These are phyloP conservation scores for Lachnellula cervina DNA, from an alignment of 2,329 filamentous ascomycete genomes.

Conservation along the genomic window DNA sequence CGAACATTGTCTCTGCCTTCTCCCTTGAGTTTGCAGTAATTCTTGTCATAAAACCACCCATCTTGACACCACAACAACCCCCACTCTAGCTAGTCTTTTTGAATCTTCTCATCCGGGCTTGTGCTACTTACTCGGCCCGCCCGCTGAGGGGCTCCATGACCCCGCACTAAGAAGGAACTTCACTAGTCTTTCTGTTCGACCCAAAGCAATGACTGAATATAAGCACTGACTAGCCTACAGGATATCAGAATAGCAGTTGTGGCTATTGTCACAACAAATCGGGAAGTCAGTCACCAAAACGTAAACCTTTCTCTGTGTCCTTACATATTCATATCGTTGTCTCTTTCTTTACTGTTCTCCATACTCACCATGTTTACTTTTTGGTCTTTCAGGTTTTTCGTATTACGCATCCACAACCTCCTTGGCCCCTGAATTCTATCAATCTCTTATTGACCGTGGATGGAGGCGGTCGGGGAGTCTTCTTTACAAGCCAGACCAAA, in stretches of 20 bases:
- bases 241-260: constrained; percentile 28
- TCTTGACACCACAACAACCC: constrained; percentile 2
- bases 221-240: constrained; percentile 19
- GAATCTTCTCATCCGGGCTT: background rate
- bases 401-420: constrained; percentile 64
- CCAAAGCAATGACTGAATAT: constrained; percentile 7
- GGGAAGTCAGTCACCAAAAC: constrained; percentile 28
- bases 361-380: constrained; percentile 17
- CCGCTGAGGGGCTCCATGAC: background rate
- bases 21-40: no score
- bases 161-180: constrained; percentile 1
- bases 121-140: background rate
- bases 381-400: constrained; percentile 53
- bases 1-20: background rate
- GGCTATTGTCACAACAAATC: constrained; percentile 29
- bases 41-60: background rate
- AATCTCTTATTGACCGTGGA: constrained; percentile 65
- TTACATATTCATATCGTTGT: background rate
- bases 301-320: constrained; percentile 16
- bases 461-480: constrained; percentile 71
- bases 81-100: background rate
- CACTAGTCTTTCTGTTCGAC: constrained; percentile 1
- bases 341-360: background rate
- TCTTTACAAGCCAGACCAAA: constrained; percentile 74
- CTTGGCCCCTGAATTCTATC: constrained; percentile 63